Percentiles rank a stretch among this genome's conserved stretches.
Evolutionary conservation across 768 basidiomycete species (phyloP).

Genomic region (Trametopsis cervina): DNA sequence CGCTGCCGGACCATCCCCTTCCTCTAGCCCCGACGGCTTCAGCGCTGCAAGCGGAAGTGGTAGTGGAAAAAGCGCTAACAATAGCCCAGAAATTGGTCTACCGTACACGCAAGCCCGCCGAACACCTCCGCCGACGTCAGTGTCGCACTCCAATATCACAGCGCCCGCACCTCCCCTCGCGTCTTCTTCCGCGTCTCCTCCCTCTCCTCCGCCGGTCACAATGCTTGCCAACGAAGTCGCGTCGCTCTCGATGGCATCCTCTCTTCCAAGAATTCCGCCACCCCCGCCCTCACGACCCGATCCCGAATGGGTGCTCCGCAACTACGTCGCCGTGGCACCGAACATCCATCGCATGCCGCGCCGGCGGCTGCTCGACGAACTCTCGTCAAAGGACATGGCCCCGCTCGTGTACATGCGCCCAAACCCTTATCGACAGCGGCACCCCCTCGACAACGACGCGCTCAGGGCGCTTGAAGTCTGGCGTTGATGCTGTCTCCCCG

Average conservation of each 20-base stretch:
- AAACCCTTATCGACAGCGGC: conserved; percentile 53
- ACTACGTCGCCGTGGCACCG: conserved; percentile 11
- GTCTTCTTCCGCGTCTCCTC: background rate
- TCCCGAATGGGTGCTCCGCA: conserved; percentile 9
- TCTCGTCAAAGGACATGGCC: conserved; percentile 33
- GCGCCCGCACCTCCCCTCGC: background rate
- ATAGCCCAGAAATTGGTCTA: background rate
- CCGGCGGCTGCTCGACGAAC: conserved; percentile 11
- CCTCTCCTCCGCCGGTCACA: background rate
- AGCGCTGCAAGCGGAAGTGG: background rate
- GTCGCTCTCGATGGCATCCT: background rate
- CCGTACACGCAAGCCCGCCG: too few relatives aligned
- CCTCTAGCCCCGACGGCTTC: background rate
- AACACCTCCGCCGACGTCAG: too few relatives aligned
- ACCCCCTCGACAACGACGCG: conserved; percentile 65
- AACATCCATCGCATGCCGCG: conserved; percentile 15
- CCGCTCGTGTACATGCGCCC: conserved; percentile 59
- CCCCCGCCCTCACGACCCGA: conserved; percentile 6
- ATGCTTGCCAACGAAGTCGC: too few relatives aligned
- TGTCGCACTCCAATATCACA: background rate
- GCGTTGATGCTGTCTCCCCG: too few relatives aligned
- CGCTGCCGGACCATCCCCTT: conserved; percentile 4
- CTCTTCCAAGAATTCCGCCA: background rate
- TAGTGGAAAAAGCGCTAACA: background rate
- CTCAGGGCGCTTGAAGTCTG: conserved; percentile 35